Base-by-base conservation (phyloP, 768 basidiomycete species). In the Ramaria sp. region DNA sequence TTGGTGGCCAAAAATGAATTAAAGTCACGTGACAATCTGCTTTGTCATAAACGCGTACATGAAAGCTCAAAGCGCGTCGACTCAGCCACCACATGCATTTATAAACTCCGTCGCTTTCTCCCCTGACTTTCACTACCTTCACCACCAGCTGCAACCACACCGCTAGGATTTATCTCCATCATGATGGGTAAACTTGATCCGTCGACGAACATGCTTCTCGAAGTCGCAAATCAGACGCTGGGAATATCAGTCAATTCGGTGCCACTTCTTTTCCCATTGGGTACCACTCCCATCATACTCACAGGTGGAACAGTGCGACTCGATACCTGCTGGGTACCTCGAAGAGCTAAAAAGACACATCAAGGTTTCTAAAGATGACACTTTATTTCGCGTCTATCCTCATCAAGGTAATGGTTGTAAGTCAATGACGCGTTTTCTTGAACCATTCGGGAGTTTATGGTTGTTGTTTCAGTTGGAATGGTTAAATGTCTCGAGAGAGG, bases 401-500 rank as follows among this genome's bases (percentile, higher is more conserved):
- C 64, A 72, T 36, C 70, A 72, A 16, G 61, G 63, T 24, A 54
- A 50, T 52, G 70, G 73, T 59, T 70, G 76, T 77, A 60, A 68
- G 74, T 65, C 45, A 13, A 43, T 20, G 3, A 43, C n/a, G 10
- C 42, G 18, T 43, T 16, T n/a, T 16, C 48, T 3, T 36, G 9
- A 18, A 13, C 27, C 1, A 22, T 28, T 13, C 27, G 10, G 13
- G 3, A 25, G n/a, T 13, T 36, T 48, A 47, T 27, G 39, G 44
- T 9, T 39, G 53, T 38, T 56, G 37, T 16, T 20, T 38, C 37
- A 80, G 78, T 64, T 59, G 78, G 77, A 18, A 56, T 58, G 16
- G 61, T 74, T 16, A 67, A 63, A 7, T 79, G 78, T 56, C 62
- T 75, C n/a, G 75, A 79, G 61, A 59, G 67, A n/a, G 71, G 70